A percentile compares a stretch with the other conserved stretches of the same genome.
These are phyloP conservation scores for Lepiota brunneoincarnata DNA, from an alignment of 768 basidiomycete species.

Conservation along the genomic window DNA sequence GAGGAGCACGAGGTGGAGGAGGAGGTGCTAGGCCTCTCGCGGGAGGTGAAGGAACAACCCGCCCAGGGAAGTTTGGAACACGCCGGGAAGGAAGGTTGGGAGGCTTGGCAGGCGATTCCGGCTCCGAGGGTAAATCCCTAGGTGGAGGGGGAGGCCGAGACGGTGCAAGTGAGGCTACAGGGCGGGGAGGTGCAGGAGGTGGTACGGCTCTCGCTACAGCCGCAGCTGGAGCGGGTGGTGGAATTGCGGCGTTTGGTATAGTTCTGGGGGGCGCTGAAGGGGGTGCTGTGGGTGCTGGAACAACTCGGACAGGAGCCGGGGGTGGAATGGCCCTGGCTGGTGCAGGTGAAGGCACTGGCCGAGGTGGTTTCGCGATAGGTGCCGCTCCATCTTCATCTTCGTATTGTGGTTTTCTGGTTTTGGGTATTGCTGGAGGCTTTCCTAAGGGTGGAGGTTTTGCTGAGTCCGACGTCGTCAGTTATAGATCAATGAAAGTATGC, in stretches of 20 bases:
- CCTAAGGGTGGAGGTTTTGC: conserved; percentile 63
- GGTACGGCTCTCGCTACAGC: neutral
- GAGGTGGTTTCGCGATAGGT: neutral
- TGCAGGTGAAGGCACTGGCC: neutral
- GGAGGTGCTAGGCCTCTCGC: conserved; percentile 20
- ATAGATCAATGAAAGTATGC: conserved; percentile 1
- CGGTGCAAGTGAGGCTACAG: conserved; percentile 5
- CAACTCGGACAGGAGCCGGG: conserved; percentile 20
- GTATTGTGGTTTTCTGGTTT: conserved; percentile 22
- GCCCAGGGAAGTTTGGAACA: conserved; percentile 18
- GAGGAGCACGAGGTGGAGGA: conserved; percentile 25
- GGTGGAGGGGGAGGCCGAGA: conserved; percentile 6
- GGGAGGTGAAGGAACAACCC: conserved; percentile 33
- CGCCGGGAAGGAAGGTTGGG: neutral
- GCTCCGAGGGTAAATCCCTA: neutral
- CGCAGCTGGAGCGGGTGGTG: neutral
- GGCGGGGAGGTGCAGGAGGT: conserved; percentile 4
- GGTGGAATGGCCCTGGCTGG: conserved; percentile 21
- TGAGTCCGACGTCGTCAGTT: conserved; percentile 21
- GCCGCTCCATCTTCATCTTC: neutral
- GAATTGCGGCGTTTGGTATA: neutral
- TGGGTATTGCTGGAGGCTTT: conserved; percentile 66
- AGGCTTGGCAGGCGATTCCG: conserved; percentile 1
- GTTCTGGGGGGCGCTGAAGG: conserved; percentile 22
- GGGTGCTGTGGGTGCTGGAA: conserved; percentile 21